A percentile compares a stretch with the other conserved stretches of the same genome.
phyloP scores from a whole-genome alignment of 2,329 filamentous ascomycete genomes.

The Teratosphaeria destructans region DNA sequence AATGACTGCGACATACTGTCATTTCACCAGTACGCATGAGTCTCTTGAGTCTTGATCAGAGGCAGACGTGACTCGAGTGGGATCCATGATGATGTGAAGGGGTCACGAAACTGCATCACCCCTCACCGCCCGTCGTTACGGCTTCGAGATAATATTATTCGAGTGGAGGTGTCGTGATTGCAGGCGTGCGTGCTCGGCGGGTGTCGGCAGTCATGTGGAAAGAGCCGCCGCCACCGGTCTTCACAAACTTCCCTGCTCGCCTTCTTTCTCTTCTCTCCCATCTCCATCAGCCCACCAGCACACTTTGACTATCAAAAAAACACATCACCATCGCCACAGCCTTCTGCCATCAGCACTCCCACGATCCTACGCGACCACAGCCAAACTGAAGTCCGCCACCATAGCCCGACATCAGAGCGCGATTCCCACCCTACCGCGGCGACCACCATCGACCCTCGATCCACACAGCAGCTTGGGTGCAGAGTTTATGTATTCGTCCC shows the following conservation, averaged over 20 bases:
- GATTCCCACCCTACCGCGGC: slow-evolving; percentile 8
- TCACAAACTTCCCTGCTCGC: not conserved
- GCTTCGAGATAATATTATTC: not conserved
- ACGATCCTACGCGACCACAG: not conserved
- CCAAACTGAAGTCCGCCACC: not conserved
- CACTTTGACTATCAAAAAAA: not conserved
- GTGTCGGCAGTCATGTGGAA: not conserved
- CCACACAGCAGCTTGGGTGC: slow-evolving; percentile 11
- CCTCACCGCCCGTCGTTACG: not conserved
- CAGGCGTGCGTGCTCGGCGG: not conserved
- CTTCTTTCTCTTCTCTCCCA: not conserved
- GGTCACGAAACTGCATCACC: not conserved
- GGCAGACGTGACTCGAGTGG: not conserved
- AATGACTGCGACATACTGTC: not conserved
- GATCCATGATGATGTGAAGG: not conserved
- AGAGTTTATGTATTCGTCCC: slow-evolving; percentile 97
- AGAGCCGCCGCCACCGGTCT: not conserved
- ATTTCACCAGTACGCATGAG: not conserved
- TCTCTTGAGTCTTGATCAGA: not conserved
- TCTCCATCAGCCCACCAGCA: not conserved
- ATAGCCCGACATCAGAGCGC: slow-evolving; percentile 6
- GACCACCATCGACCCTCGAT: slow-evolving; percentile 4
- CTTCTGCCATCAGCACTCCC: slow-evolving; percentile 1
- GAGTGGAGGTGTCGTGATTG: not conserved
- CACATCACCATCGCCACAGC: slow-evolving; percentile 2